Base-by-base conservation (phyloP, 257 asterid genomes). In the Petunia secreta region DNA sequence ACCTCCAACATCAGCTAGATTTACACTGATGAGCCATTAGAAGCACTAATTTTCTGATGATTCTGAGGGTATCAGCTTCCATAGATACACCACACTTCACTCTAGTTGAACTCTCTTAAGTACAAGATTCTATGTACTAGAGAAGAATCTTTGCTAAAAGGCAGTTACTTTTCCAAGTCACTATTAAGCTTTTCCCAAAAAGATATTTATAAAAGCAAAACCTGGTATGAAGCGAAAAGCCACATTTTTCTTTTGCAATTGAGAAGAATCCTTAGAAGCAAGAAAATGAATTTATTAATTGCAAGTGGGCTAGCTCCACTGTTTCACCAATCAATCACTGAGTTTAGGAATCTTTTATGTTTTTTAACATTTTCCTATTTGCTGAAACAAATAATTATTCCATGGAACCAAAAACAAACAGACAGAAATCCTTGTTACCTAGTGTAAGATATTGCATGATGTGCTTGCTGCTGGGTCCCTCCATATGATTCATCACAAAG, bases 371-470 rank as follows among this genome's bases (percentile, higher is more conserved):
- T 82, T 69, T 79, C 25, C 76, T 5, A 77, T 41, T 77, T 79
- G 77, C 75, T 58, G 65, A 43, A 63, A 65, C 75, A 63, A 46
- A 41, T 64, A 64, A 39, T 73, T 77, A 48, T 13, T 4, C 16
- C 54, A 63, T 46, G 14, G 52, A 78, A 81, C 62, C 81, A 78
- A 60, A 54, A 74, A 58, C 79, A 59, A 85, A n/a, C 71, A 50
- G 86, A 83, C 86, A 77, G 63, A 59, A 82, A 39, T 69, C 80
- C 52, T 54, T 66, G 83, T 74, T 79, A 81, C 68, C 68, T 71
- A 65, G 11, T 68, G 55, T 16, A 77, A 38, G 75, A 1, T 73
- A 36, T 34, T 50, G 63, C 78, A 48, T 48, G 62, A 48, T 7
- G 50, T 73, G 46, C 78, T 25, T 1, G 75, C 54, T 7, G 38